phyloP scores from a whole-genome alignment of 164 flowering plant genomes.

The Umbilicus rupestris region DNA sequence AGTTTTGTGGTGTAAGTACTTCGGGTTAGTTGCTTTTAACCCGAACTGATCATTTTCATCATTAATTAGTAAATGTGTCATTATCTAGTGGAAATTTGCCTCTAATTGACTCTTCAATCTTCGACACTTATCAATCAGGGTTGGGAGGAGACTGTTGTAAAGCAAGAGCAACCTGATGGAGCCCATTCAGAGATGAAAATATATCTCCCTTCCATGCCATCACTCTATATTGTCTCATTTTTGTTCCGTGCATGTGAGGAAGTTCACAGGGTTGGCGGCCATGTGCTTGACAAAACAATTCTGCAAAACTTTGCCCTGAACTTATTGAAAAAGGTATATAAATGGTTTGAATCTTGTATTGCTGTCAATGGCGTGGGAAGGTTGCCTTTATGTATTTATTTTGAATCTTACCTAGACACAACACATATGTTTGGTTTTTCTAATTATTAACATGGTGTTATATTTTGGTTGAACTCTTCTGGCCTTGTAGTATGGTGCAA shows the following conservation, averaged over 20 bases:
- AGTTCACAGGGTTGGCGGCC: conserved; percentile 91
- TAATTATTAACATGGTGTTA: background rate
- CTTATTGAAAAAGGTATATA: conserved; percentile 64
- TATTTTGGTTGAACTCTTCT: background rate
- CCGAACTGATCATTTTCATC: no score
- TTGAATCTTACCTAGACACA: background rate
- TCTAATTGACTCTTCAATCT: background rate
- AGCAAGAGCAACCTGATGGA: conserved; percentile 64
- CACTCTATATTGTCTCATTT: conserved; percentile 66
- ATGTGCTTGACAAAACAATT: conserved; percentile 76
- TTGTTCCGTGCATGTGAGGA: conserved; percentile 84
- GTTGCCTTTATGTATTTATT: background rate
- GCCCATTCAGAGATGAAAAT: conserved; percentile 67
- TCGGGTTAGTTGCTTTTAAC: no score
- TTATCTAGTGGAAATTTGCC: background rate
- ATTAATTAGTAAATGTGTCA: background rate
- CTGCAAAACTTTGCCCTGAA: conserved; percentile 58
- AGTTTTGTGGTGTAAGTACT: no score
- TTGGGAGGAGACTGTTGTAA: conserved; percentile 86
- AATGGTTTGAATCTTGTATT: background rate
- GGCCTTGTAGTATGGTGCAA: background rate
- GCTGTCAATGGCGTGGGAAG: background rate
- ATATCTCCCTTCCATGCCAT: conserved; percentile 92
- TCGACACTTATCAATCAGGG: conserved; percentile 37
- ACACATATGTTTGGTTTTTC: background rate